Percentiles rank a stretch among this genome's conserved stretches.
Conservation (phyloP, 306 rosid genomes). For the Corylus americana region DNA sequence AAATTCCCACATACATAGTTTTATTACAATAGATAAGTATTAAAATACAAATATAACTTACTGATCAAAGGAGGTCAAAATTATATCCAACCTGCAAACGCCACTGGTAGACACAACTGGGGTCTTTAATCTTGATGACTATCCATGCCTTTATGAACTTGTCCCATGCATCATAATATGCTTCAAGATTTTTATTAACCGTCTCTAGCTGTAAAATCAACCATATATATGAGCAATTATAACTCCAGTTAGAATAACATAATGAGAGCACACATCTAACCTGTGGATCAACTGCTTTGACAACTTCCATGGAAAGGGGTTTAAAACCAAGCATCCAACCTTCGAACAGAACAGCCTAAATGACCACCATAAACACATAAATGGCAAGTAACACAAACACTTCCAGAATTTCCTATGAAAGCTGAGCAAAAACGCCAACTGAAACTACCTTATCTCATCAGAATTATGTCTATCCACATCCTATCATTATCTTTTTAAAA, state of each 20-base stretch:
- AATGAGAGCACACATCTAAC: constrained; percentile 36
- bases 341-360: constrained; percentile 81
- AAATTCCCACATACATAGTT: background rate
- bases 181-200: constrained; percentile 73
- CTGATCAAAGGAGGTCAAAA: constrained; percentile 2
- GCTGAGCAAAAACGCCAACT: constrained; percentile 3
- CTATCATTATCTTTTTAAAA: background rate
- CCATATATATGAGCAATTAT: constrained; percentile 17
- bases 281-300: constrained; percentile 78
- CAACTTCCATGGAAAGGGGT: constrained; percentile 69
- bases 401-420: background rate
- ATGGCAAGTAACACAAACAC: background rate
- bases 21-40: too few species aligned
- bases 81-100: constrained; percentile 66
- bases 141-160: constrained; percentile 81
- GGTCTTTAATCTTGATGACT: constrained; percentile 83
- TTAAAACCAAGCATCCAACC: constrained; percentile 99
- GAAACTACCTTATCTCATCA: background rate
- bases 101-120: constrained; percentile 82
- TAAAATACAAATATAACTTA: background rate
- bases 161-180: constrained; percentile 90
- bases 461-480: constrained; percentile 1
- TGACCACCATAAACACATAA: constrained; percentile 27
- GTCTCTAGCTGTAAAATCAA: constrained; percentile 61
- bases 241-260: constrained; percentile 9